Percentiles rank a stretch among this genome's conserved stretches.
phyloP scores from a whole-genome alignment of 371 early-diverging fungal species.

The Mortierella sp. region DNA sequence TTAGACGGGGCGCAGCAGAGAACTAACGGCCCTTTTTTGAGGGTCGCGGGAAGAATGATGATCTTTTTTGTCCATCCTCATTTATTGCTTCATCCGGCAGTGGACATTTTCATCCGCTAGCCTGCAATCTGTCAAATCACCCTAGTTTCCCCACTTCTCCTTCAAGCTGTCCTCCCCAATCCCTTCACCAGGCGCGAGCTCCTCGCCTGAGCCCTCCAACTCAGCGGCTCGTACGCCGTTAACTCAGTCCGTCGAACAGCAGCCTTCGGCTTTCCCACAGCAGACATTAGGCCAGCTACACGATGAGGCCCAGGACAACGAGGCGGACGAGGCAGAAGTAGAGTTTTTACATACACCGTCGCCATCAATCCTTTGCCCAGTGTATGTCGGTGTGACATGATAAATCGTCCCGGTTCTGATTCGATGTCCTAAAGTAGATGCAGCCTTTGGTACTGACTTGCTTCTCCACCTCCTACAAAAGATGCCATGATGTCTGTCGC shows the following conservation, averaged over 20 bases:
- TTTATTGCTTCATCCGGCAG: too few relatives aligned
- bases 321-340: constrained; percentile 45
- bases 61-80: too few relatives aligned
- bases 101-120: too few relatives aligned
- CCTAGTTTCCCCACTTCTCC: too few relatives aligned
- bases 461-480: constrained; percentile 5
- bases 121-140: too few relatives aligned
- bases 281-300: background rate
- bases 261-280: background rate
- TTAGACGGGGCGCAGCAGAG: too few relatives aligned
- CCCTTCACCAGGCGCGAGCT: constrained; percentile 19
- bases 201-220: constrained; percentile 26
- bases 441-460: background rate
- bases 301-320: background rate
- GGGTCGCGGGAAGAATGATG: too few relatives aligned
- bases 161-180: constrained; percentile 14
- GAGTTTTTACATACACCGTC: constrained; percentile 60
- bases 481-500: constrained; percentile 67
- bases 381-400: constrained; percentile 42
- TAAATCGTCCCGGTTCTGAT: background rate
- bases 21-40: too few relatives aligned
- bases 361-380: constrained; percentile 61
- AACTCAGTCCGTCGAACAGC: background rate
- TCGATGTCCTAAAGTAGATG: background rate
- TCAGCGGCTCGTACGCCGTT: background rate